Evolutionary conservation across 208 protist genomes (phyloP).

Genomic region (Acanthamoeba culbertsoni): DNA sequence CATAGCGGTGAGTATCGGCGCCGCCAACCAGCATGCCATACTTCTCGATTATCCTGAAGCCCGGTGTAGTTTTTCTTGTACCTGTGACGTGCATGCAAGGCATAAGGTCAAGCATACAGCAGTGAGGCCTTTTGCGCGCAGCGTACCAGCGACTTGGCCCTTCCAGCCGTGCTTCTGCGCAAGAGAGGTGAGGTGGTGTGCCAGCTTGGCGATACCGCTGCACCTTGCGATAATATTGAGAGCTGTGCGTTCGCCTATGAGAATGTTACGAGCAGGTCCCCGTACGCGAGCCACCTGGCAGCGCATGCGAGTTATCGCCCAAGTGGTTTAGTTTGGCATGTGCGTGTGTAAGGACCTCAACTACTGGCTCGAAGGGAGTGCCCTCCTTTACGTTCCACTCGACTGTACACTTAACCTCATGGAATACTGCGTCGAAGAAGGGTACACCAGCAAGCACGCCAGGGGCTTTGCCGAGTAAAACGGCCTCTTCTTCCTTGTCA

Average conservation of each 20-base stretch:
- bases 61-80: slow-evolving; percentile 89
- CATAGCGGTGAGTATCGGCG: slow-evolving; percentile 84
- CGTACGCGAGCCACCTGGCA: slow-evolving; percentile 64
- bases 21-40: slow-evolving; percentile 86
- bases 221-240: slow-evolving; percentile 85
- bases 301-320: background rate
- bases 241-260: slow-evolving; percentile 84
- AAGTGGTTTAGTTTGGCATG: too few relatives aligned
- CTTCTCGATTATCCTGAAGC: slow-evolving; percentile 88
- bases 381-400: slow-evolving; percentile 83
- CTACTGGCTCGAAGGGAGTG: slow-evolving; percentile 46
- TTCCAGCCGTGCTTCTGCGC: slow-evolving; percentile 60
- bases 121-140: background rate
- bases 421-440: slow-evolving; percentile 85
- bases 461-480: slow-evolving; percentile 76
- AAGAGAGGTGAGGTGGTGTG: background rate
- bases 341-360: too few relatives aligned
- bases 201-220: slow-evolving; percentile 79
- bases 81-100: background rate
- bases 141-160: slow-evolving; percentile 74
- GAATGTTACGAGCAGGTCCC: slow-evolving; percentile 74
- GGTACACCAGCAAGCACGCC: slow-evolving; percentile 81
- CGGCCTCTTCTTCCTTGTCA: slow-evolving; percentile 65
- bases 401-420: slow-evolving; percentile 71
- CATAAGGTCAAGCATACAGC: background rate